Conservation (phyloP, 1,284 basidiomycete genomes). For the Ceratobasidium sp. region DNA sequence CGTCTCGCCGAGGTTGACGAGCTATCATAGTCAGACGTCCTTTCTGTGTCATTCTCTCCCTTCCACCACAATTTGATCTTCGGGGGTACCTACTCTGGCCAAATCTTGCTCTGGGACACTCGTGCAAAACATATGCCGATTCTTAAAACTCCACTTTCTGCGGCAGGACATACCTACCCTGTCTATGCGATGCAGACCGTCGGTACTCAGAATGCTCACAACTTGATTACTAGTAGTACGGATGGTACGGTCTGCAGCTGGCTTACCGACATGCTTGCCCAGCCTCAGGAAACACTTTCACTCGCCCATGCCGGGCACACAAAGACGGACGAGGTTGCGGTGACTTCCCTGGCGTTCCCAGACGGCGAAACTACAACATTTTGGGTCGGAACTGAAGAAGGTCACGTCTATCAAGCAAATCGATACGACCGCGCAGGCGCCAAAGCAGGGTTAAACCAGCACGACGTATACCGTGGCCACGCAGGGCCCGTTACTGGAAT, state of each 20-base stretch:
- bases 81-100: constrained; percentile 97
- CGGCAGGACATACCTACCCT: constrained; percentile 96
- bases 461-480: constrained; percentile 92
- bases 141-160: constrained; percentile 94
- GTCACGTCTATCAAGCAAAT: constrained; percentile 94
- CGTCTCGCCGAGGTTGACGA: constrained; percentile 22
- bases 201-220: constrained; percentile 98
- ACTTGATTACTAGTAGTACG: constrained; percentile 93
- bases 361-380: constrained; percentile 95
- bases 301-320: constrained; percentile 84
- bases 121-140: constrained; percentile 95
- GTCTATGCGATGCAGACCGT: constrained; percentile 98
- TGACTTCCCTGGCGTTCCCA: constrained; percentile 92
- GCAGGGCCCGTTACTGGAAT: constrained; percentile 93
- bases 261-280: constrained; percentile 98
- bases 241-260: constrained; percentile 98
- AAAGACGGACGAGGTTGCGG: constrained; percentile 95
- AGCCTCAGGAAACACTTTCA: constrained; percentile 96
- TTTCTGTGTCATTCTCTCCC: constrained; percentile 95
- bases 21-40: constrained; percentile 84
- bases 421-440: constrained; percentile 95
- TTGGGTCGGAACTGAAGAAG: constrained; percentile 98
- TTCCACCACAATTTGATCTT: constrained; percentile 98
- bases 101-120: constrained; percentile 99
- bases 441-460: constrained; percentile 92